Conservation (phyloP, 1,284 basidiomycete species). For the Ustilago tritici region DNA sequence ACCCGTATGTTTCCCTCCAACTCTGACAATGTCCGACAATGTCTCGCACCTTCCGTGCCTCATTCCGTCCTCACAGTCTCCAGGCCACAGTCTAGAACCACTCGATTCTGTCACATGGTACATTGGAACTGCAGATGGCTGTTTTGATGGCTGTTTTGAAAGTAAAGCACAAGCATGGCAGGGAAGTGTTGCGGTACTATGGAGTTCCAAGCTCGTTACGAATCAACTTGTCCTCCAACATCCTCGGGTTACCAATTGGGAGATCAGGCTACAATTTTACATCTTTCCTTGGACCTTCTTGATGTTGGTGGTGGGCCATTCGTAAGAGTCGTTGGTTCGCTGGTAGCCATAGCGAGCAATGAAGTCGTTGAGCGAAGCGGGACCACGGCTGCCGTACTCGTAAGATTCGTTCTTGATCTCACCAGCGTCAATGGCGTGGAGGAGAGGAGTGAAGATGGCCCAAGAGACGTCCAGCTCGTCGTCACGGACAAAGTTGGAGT, state of each 20-base stretch:
- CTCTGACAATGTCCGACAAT: no score
- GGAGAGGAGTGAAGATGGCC: slow-evolving; percentile 69
- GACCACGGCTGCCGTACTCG: slow-evolving; percentile 65
- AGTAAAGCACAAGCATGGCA: not conserved
- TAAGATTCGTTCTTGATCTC: slow-evolving; percentile 65
- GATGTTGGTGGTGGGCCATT: slow-evolving; percentile 64
- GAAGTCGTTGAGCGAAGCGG: slow-evolving; percentile 63
- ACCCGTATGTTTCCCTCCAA: no score
- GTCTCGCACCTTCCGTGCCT: no score
- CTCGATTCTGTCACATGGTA: not conserved
- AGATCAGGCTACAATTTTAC: slow-evolving; percentile 17
- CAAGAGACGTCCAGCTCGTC: slow-evolving; percentile 69
- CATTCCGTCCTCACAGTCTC: no score
- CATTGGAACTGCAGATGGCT: slow-evolving; percentile 4
- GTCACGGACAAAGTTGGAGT: slow-evolving; percentile 70
- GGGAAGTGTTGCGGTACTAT: not conserved
- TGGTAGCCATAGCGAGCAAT: slow-evolving; percentile 61
- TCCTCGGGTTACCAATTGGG: not conserved
- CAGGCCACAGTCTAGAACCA: not conserved
- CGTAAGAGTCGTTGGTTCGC: slow-evolving; percentile 58
- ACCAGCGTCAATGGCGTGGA: slow-evolving; percentile 67
- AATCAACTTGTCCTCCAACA: slow-evolving; percentile 1
- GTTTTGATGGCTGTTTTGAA: not conserved
- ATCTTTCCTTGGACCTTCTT: slow-evolving; percentile 57
- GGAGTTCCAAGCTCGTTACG: not conserved